phyloP scores from a whole-genome alignment of 2,329 filamentous ascomycete species.

The Calonectria leucothoes region DNA sequence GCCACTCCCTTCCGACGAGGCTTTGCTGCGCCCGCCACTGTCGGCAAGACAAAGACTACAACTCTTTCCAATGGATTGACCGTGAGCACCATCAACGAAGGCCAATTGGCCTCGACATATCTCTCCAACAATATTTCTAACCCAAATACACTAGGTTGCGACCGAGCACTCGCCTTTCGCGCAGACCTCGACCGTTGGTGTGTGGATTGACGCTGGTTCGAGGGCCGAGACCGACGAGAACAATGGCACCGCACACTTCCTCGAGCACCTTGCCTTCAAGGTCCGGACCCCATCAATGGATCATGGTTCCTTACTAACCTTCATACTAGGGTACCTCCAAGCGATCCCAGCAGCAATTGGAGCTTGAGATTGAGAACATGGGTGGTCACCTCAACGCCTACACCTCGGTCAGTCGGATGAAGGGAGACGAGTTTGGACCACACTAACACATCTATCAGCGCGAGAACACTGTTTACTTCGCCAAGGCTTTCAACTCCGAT shows the following conservation, averaged over 20 bases:
- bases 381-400: slow-evolving; percentile 99
- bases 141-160: slow-evolving; percentile 75
- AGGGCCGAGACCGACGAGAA: slow-evolving; percentile 98
- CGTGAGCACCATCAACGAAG: slow-evolving; percentile 63
- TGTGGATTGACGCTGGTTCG: slow-evolving; percentile 99
- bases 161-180: slow-evolving; percentile 98
- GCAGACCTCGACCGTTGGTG: slow-evolving; percentile 97
- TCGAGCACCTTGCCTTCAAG: slow-evolving; percentile 99
- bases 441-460: slow-evolving; percentile 66
- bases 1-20: slow-evolving; percentile 83
- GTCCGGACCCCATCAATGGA: slow-evolving; percentile 60
- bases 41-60: slow-evolving; percentile 92
- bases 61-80: slow-evolving; percentile 98
- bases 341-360: slow-evolving; percentile 95
- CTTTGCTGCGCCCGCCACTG: slow-evolving; percentile 86
- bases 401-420: slow-evolving; percentile 82
- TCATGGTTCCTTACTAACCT: slow-evolving; percentile 30
- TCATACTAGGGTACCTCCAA: slow-evolving; percentile 84
- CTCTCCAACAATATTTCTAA: slow-evolving; percentile 40
- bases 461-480: slow-evolving; percentile 99
- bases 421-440: slow-evolving; percentile 31
- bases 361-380: slow-evolving; percentile 99
- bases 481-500: slow-evolving; percentile 98
- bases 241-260: slow-evolving; percentile 99
- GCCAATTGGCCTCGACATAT: slow-evolving; percentile 53